Evolutionary conservation across 257 asterid species (phyloP).

Genomic region (Avicennia marina): DNA sequence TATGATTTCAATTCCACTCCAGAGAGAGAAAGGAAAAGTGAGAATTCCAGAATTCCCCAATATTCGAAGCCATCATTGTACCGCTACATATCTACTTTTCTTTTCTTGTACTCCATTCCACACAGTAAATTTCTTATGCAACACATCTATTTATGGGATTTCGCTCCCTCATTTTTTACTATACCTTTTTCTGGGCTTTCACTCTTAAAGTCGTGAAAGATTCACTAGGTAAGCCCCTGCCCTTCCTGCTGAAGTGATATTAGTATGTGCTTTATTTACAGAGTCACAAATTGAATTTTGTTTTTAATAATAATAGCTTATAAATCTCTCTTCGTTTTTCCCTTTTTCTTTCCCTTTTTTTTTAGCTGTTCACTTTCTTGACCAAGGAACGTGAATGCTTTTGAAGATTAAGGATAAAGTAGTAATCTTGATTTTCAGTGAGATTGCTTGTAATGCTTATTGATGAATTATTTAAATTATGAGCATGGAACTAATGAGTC

Average conservation of each 20-base stretch:
- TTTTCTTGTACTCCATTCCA: constrained; percentile 24
- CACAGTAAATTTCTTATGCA: background rate
- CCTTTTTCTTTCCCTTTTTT: too few relatives aligned
- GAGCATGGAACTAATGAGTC: background rate
- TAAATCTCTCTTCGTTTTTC: background rate
- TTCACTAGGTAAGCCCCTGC: constrained; percentile 25
- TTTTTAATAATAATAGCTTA: background rate
- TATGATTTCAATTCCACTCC: constrained; percentile 35
- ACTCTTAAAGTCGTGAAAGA: constrained; percentile 29
- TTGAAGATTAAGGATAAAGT: background rate
- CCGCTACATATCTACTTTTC: constrained; percentile 25
- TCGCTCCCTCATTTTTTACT: background rate
- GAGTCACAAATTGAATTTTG: background rate
- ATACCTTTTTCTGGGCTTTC: background rate
- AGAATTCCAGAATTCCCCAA: constrained; percentile 13
- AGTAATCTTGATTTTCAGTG: background rate
- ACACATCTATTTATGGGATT: background rate
- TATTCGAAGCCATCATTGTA: constrained; percentile 15
- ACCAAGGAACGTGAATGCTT: background rate
- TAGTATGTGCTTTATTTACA: background rate
- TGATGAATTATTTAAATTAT: background rate
- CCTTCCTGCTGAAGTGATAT: background rate
- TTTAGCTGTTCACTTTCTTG: background rate
- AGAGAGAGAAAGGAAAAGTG: constrained; percentile 14
- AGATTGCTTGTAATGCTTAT: background rate